Percentiles rank a stretch among this genome's conserved stretches.
These are phyloP conservation scores for Lasiodiplodia theobromae DNA, from an alignment of 2,329 filamentous ascomycete species.

Conservation along the genomic window DNA sequence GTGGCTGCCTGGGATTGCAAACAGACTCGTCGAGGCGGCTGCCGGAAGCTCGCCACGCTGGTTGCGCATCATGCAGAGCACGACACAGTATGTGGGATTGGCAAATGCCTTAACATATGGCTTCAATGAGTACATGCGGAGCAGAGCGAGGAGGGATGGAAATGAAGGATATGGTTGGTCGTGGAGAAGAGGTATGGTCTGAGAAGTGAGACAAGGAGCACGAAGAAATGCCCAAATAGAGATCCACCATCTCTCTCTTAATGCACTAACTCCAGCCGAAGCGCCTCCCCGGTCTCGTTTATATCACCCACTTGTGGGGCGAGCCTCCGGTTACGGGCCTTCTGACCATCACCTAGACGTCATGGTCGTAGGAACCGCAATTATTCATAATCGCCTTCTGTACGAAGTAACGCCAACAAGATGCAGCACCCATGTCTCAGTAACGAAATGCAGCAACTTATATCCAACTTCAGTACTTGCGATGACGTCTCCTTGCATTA, in stretches of 20 bases:
- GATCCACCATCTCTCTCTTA: background rate
- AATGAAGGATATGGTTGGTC: conserved; percentile 12
- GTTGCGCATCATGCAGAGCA: conserved; percentile 33
- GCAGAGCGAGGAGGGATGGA: background rate
- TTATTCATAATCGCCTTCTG: background rate
- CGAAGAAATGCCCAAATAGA: too few species aligned
- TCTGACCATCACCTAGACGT: background rate
- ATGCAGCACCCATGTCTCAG: background rate
- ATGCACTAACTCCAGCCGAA: background rate
- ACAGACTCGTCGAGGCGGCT: conserved; percentile 35
- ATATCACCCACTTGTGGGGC: background rate
- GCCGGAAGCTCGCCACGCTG: conserved; percentile 30
- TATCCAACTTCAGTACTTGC: background rate
- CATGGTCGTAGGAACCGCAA: background rate
- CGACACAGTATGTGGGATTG: conserved; percentile 37
- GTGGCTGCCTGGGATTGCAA: conserved; percentile 43
- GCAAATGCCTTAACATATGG: conserved; percentile 36
- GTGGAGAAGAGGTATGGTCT: conserved; percentile 7
- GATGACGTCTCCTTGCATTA: conserved; percentile 14
- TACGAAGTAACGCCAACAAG: background rate
- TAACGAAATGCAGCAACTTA: background rate
- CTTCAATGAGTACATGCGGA: conserved; percentile 33
- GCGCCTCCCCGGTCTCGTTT: background rate
- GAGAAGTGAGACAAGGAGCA: background rate
- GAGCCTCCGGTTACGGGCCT: background rate